Base-by-base conservation (phyloP, 495 filamentous ascomycete genomes). In the Letharia lupina region DNA sequence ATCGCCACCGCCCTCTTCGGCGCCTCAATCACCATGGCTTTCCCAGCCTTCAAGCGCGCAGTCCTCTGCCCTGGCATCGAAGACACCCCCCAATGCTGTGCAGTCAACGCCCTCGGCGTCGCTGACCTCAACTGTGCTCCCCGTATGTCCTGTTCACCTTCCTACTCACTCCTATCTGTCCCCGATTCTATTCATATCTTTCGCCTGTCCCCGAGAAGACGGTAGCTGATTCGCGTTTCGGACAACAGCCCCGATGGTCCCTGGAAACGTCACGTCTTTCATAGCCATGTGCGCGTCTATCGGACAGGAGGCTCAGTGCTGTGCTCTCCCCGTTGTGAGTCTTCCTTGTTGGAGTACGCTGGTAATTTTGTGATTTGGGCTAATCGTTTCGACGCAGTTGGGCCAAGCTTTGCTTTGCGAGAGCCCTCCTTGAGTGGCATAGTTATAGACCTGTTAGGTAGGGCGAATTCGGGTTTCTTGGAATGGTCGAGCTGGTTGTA, bases 281-380 rank as follows among this genome's bases (percentile, higher is more conserved):
- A 37, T 7, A 5, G 2, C 5, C 1, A 37, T 37, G 1, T 57
- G 54, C 33, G 31, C 54, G 15, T 35, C 54, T 10, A 57, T 57
- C 11, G 54, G 54, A 37, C 54, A 57, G 54, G 33, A 57, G 54
- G 54, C 54, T 20, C 54, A 57, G 54, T 57, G 54, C 54, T 57
- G 54, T 7, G 0, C 12, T 20, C 13, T 57, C 31, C 54, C 54
- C 6, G 8, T 37, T 20, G 54, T 57, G 31, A 57, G 54, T 57
- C 7, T 35, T 35, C 23, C 13, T 16, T 54, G 10, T 6, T 33
- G 50, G 28, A 37, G 0, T 3, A 3, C 6, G 28, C 11, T 16
- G 11, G 4, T 11, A 16, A 8, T 39, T 10, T 4, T 50, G n/a
- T 50, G 47, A 28, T 12, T 23, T 50, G 47, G 47, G 54, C 54